Conservation (phyloP, 495 filamentous ascomycete species). For the Cairneyella variabilis region DNA sequence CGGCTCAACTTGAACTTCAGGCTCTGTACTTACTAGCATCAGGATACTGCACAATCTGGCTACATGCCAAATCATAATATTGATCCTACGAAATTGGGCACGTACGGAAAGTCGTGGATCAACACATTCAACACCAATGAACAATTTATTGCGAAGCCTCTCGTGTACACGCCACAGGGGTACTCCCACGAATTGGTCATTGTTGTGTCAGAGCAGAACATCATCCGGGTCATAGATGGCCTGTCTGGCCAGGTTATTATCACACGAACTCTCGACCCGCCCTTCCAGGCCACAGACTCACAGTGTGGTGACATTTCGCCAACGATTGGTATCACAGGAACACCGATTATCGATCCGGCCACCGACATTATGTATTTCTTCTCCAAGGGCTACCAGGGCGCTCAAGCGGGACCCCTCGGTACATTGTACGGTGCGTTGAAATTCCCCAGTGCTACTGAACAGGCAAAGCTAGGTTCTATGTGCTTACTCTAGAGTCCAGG, state of each 20-base stretch:
- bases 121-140: slow-evolving; percentile 13
- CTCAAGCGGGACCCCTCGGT: slow-evolving; percentile 1
- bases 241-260: slow-evolving; percentile 29
- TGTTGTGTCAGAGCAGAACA: slow-evolving; percentile 33
- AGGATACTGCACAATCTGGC: slow-evolving; percentile 21
- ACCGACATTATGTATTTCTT: slow-evolving; percentile 26
- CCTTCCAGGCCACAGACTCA: slow-evolving; percentile 30
- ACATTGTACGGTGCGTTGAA: background rate
- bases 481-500: slow-evolving; percentile 8
- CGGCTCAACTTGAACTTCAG: background rate
- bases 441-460: background rate
- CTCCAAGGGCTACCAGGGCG: slow-evolving; percentile 21
- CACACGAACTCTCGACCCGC: slow-evolving; percentile 27
- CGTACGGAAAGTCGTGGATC: background rate
- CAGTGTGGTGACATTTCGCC: slow-evolving; percentile 33
- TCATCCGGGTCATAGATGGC: slow-evolving; percentile 33
- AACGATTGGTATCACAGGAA: slow-evolving; percentile 26
- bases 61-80: slow-evolving; percentile 24
- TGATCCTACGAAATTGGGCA: slow-evolving; percentile 2
- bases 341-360: slow-evolving; percentile 22
- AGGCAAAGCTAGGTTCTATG: background rate
- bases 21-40: background rate
- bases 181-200: slow-evolving; percentile 29
- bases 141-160: slow-evolving; percentile 34
- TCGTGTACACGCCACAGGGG: slow-evolving; percentile 32